Conservation (phyloP, 176 grass and related monocot species). For the sorghum (Sorghum bicolor) region DNA sequence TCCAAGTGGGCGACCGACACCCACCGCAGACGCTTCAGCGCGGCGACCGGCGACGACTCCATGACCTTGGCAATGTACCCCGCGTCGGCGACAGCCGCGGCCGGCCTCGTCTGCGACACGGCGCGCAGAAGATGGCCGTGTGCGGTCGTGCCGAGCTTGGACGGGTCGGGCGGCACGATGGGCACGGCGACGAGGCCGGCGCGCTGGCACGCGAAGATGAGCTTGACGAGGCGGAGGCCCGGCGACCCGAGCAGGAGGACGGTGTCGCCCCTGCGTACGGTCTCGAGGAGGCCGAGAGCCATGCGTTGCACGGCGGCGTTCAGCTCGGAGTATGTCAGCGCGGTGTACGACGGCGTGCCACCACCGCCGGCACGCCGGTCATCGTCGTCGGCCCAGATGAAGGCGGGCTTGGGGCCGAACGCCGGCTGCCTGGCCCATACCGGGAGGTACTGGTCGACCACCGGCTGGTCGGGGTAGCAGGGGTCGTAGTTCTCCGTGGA, state of each 20-base stretch:
- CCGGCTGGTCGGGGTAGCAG: conserved; percentile 45
- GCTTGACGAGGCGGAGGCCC: conserved; percentile 37
- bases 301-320: conserved; percentile 32
- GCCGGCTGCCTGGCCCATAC: conserved; percentile 37
- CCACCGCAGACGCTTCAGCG: conserved; percentile 32
- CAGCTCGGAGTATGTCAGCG: conserved; percentile 41
- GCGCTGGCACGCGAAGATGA: conserved; percentile 55
- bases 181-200: conserved; percentile 44
- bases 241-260: conserved; percentile 43
- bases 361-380: background rate
- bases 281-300: conserved; percentile 21
- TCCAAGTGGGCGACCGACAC: conserved; percentile 23
- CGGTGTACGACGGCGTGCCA: background rate
- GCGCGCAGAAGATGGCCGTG: conserved; percentile 38
- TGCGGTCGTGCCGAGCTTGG: background rate
- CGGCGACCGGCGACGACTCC: background rate
- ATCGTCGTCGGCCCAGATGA: conserved; percentile 47
- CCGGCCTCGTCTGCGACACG: conserved; percentile 39
- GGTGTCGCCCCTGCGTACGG: conserved; percentile 30
- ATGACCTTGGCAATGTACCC: conserved; percentile 13
- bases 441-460: conserved; percentile 50
- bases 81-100: conserved; percentile 33
- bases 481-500: conserved; percentile 57
- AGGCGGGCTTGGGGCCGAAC: conserved; percentile 35
- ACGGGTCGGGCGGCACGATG: conserved; percentile 38